Percentiles rank a stretch among this genome's conserved stretches.
phyloP scores from a whole-genome alignment of 352 stramenopile species.

The Phytophthora hibernalis region DNA sequence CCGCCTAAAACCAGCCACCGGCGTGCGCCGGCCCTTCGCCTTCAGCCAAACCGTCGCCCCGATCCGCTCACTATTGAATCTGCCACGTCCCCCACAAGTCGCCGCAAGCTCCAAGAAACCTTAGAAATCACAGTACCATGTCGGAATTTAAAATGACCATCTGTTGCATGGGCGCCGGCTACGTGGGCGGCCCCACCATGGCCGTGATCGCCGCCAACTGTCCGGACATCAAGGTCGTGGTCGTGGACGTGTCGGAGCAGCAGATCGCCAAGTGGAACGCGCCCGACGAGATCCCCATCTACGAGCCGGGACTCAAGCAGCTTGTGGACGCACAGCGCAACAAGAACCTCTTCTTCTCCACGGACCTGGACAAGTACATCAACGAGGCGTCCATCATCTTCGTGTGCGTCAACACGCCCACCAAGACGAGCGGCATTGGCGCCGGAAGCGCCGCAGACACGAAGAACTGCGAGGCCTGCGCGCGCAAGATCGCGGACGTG shows the following conservation, averaged over 20 bases:
- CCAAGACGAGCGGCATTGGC: constrained; percentile 97
- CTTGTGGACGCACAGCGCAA: constrained; percentile 93
- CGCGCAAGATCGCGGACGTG: constrained; percentile 97
- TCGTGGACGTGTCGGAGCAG: constrained; percentile 96
- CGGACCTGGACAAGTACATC: constrained; percentile 97
- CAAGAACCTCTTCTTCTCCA: constrained; percentile 99
- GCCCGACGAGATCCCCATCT: constrained; percentile 96
- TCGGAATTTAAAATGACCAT: constrained; percentile 88
- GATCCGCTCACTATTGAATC: constrained; percentile 35
- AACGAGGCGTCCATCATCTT: constrained; percentile 99
- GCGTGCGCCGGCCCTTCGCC: constrained; percentile 7
- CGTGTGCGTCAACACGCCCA: constrained; percentile 99
- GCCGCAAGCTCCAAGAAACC: neutral
- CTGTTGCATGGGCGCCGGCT: constrained; percentile 98
- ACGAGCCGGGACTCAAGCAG: constrained; percentile 98
- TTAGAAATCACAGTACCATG: constrained; percentile 20
- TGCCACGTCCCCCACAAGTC: constrained; percentile 21
- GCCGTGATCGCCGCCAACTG: constrained; percentile 98
- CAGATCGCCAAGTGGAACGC: constrained; percentile 99
- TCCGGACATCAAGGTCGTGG: constrained; percentile 97
- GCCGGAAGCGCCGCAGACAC: constrained; percentile 98
- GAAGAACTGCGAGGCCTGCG: constrained; percentile 99
- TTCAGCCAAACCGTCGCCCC: constrained; percentile 11
- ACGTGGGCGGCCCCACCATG: constrained; percentile 99
- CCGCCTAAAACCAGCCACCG: constrained; percentile 6